These are phyloP conservation scores for Cercospora sesami DNA, from an alignment of 2,329 filamentous ascomycete species.

Conservation along the genomic window DNA sequence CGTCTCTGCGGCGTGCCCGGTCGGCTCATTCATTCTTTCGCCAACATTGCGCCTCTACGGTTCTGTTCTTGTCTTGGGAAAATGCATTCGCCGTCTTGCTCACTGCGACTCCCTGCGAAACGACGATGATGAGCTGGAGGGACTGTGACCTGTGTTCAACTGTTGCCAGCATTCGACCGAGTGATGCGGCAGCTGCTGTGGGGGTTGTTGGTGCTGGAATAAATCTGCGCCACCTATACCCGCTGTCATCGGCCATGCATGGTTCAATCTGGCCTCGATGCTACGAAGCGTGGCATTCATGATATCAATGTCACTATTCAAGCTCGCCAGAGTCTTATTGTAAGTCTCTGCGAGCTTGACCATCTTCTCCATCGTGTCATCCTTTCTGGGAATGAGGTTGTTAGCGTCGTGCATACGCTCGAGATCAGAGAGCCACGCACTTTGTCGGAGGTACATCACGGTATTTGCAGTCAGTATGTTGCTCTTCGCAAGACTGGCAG, in stretches of 20 bases:
- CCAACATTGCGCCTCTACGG: background rate
- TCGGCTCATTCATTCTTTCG: background rate
- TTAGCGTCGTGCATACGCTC: slow-evolving; percentile 2
- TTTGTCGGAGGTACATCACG: slow-evolving; percentile 28
- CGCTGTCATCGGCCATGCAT: slow-evolving; percentile 5
- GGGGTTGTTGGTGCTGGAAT: background rate
- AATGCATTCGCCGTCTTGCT: background rate
- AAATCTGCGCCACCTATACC: background rate
- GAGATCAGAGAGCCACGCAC: slow-evolving; percentile 9
- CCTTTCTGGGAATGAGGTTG: slow-evolving; percentile 20
- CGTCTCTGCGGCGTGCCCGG: background rate
- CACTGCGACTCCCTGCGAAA: slow-evolving; percentile 5
- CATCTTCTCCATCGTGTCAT: slow-evolving; percentile 27
- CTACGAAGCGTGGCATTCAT: slow-evolving; percentile 23
- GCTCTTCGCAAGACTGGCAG: slow-evolving; percentile 25
- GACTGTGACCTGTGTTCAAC: slow-evolving; percentile 6
- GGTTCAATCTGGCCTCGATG: slow-evolving; percentile 25
- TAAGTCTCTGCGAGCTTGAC: slow-evolving; percentile 26
- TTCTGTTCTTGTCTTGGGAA: background rate
- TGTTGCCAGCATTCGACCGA: background rate
- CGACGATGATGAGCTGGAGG: slow-evolving; percentile 4
- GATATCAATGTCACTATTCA: slow-evolving; percentile 22
- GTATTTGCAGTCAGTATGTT: slow-evolving; percentile 26
- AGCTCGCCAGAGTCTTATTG: slow-evolving; percentile 22
- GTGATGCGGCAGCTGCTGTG: background rate